Evolutionary conservation across 495 filamentous ascomycete genomes (phyloP).

Genomic region (Neurospora terricola): DNA sequence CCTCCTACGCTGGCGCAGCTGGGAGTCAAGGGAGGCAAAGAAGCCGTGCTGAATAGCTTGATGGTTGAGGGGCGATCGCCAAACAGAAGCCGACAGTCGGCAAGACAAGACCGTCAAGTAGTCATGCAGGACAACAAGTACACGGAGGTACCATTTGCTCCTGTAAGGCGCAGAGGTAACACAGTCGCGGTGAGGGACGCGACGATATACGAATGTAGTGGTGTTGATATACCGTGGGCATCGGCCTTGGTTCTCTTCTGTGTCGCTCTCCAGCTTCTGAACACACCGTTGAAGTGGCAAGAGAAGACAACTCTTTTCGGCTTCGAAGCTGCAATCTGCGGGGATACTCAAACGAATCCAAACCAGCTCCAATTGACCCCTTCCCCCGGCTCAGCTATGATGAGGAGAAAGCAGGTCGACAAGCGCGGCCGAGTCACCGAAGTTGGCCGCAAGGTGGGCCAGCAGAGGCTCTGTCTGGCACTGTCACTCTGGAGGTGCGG

Average conservation of each 20-base stretch:
- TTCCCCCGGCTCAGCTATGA: neutral
- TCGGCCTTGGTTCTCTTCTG: neutral
- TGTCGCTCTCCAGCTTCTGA: neutral
- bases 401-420: neutral
- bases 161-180: conserved; percentile 12
- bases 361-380: neutral
- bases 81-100: conserved; percentile 16
- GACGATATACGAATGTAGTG: neutral
- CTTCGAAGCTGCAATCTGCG: neutral
- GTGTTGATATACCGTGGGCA: neutral
- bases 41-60: conserved; percentile 5
- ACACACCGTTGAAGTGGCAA: neutral
- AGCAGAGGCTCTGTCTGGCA: neutral
- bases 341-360: neutral
- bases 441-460: neutral
- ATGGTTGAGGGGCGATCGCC: conserved; percentile 16
- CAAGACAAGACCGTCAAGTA: conserved; percentile 14
- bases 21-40: neutral
- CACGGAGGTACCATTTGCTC: conserved; percentile 4
- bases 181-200: conserved; percentile 5
- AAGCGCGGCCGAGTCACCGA: neutral
- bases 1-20: conserved; percentile 8
- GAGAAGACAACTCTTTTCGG: neutral
- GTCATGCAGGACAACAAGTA: conserved; percentile 24
- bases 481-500: neutral